Conservation (phyloP, 1,284 basidiomycete genomes). For the Trichosporon faecale region DNA sequence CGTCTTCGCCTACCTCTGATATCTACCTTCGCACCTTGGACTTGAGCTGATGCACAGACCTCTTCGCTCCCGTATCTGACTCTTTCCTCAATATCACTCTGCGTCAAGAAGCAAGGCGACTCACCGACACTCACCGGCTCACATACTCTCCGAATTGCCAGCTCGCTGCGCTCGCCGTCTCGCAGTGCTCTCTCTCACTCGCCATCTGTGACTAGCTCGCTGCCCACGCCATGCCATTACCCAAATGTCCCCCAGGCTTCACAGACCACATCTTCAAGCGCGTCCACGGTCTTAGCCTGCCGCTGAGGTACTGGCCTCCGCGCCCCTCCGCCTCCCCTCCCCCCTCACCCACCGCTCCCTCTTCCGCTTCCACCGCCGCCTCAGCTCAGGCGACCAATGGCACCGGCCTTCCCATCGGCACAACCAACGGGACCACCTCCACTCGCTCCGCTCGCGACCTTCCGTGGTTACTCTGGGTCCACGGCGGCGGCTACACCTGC, state of each 20-base stretch:
- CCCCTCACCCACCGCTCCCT: background rate
- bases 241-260: conserved; percentile 25
- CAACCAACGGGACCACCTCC: background rate
- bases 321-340: background rate
- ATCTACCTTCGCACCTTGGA: background rate
- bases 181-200: too few species aligned
- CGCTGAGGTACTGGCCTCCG: conserved; percentile 36
- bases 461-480: conserved; percentile 29
- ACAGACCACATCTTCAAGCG: conserved; percentile 35
- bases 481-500: conserved; percentile 26
- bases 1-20: background rate
- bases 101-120: too few species aligned
- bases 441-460: background rate
- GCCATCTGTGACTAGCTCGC: too few species aligned
- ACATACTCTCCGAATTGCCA: too few species aligned
- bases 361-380: background rate
- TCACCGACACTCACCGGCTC: too few species aligned
- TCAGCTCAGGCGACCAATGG: too few species aligned
- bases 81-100: too few species aligned
- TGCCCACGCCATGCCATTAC: conserved; percentile 8
- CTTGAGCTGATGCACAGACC: too few species aligned
- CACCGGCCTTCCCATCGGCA: background rate
- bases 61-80: too few species aligned
- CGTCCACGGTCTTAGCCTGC: conserved; percentile 31
- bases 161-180: too few species aligned